Base-by-base conservation (phyloP, 2,329 filamentous ascomycete species). In the Nectriaceae sp. region DNA sequence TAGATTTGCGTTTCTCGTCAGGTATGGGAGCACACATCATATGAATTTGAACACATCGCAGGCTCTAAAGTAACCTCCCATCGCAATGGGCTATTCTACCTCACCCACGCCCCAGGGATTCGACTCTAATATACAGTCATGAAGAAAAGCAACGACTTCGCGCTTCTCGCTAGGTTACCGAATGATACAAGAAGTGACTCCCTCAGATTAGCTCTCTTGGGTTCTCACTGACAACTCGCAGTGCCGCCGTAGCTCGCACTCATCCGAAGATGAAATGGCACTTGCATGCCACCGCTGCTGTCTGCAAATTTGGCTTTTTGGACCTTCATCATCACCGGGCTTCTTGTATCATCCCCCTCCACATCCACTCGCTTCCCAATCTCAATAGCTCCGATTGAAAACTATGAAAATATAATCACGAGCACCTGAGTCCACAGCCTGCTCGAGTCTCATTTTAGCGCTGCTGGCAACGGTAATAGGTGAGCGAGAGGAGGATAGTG, bases 271-370 rank as follows among this genome's bases (percentile, higher is more conserved):
- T 49, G 45, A 16, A 26, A 31, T 43, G 44, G 49, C 50, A 46
- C n/a, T n/a, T 43, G 42, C 29, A 49, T 47, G 54, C 49, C 40
- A 38, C 55, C 59, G 68, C 69, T 71, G 70, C 65, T 77, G 73
- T 63, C 75, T 79, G 73, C 75, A 78, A 79, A 75, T 79, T 79
- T 79, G 76, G 76, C 76, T 79, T 77, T 76, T 78, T 78, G 76
- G 76, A 73, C 69, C 60, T 66, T 73, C 59, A 70, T 79, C 76
- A 79, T 79, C 76, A 78, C 66, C 54, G 75, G 75, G 74, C 64
- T 24, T 41, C 41, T 56, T 50, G 37, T 49, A 55, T 40, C 47
- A 50, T 29, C 38, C 11, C 37, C 39, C 29, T 21, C 37, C 38
- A 47, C 33, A 39, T n/a, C 33, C 18, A 36, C 24, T 39, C 20